Evolutionary conservation across 1,284 basidiomycete species (phyloP), one percentile per base, ranked within the genome.

Genomic region (Cerioporus squamosus): DNA sequence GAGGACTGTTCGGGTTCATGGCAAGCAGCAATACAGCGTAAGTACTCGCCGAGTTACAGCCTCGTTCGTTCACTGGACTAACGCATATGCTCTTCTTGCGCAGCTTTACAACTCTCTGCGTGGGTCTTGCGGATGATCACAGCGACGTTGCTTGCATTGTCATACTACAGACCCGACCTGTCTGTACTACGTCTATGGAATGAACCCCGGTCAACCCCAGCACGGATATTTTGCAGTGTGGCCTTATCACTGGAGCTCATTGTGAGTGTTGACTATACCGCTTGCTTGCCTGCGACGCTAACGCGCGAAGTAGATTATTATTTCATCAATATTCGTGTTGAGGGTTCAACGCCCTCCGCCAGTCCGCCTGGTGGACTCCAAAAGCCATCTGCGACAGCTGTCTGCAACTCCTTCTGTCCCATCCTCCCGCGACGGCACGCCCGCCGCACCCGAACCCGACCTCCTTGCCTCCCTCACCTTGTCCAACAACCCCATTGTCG

Each of bases 21-120:
- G 90, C 20, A 89, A 85, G 69, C 72, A 71, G 14, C 70, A 71
- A 62, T 90, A 92, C 67, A 84, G 83, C 63, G 90, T 89, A 70
- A 58, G 87, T 74, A 38, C 26, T 15, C 10, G 0, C 8, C 14
- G 18, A 10, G 12, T 15, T 15, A 12, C 5, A 1, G 8, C 5
- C 40, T 12, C n/a, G 10, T n/a, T 14, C 22, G 2, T 3, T 23
- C 6, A 1, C 26, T 12, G 10, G 17, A 18, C 14, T 5, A 15
- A 53, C 5, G 50, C 18, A 4, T 10, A 15, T 36, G 17, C 6
- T n/a, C 46, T 55, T 46, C 36, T 50, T 24, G n/a, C 48, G 20
- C 61, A 91, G 89, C 68, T 70, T 72, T 88, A 52, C 90, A 91
- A 72, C 73, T 81, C 57, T 64, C 79, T 3, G 76, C 77, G 9